phyloP scores from a whole-genome alignment of 192 early-diverging fungal genomes.

The Dissophora ornata region DNA sequence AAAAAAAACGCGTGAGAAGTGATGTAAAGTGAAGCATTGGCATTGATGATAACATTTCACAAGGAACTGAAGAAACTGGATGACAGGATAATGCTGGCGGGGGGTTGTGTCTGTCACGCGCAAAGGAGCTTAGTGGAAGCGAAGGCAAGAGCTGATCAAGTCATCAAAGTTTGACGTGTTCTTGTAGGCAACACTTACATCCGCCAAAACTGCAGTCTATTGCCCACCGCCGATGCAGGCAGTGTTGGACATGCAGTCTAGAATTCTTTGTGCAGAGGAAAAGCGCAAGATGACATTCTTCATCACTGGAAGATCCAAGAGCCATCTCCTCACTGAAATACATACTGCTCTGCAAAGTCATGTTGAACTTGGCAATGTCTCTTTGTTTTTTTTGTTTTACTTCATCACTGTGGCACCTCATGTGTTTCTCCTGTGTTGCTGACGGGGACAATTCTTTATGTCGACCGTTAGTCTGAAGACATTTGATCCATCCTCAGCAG shows the following conservation, averaged over 20 bases:
- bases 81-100: conserved; percentile 98
- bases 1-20: too few relatives aligned
- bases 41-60: conserved; percentile 83
- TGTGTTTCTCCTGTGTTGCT: too few relatives aligned
- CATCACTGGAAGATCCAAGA: conserved; percentile 85
- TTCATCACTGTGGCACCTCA: too few relatives aligned
- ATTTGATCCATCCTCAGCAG: too few relatives aligned
- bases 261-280: conserved; percentile 96
- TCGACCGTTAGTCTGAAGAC: too few relatives aligned
- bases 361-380: conserved; percentile 89
- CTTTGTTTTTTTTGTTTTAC: too few relatives aligned
- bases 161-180: too few relatives aligned
- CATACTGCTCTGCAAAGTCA: conserved; percentile 99
- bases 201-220: conserved; percentile 97
- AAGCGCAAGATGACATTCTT: conserved; percentile 96
- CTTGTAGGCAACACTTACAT: conserved; percentile 93
- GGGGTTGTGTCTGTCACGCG: conserved; percentile 93
- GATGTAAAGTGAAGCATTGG: conserved; percentile 92
- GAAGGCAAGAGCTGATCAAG: conserved; percentile 62
- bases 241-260: conserved; percentile 96
- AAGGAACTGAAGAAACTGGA: conserved; percentile 97
- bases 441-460: too few relatives aligned
- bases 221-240: conserved; percentile 98
- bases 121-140: conserved; percentile 93
- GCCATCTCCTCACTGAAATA: conserved; percentile 95